These are phyloP conservation scores for Afroboletus lepidellus DNA, from an alignment of 1,284 basidiomycete genomes.

Conservation along the genomic window DNA sequence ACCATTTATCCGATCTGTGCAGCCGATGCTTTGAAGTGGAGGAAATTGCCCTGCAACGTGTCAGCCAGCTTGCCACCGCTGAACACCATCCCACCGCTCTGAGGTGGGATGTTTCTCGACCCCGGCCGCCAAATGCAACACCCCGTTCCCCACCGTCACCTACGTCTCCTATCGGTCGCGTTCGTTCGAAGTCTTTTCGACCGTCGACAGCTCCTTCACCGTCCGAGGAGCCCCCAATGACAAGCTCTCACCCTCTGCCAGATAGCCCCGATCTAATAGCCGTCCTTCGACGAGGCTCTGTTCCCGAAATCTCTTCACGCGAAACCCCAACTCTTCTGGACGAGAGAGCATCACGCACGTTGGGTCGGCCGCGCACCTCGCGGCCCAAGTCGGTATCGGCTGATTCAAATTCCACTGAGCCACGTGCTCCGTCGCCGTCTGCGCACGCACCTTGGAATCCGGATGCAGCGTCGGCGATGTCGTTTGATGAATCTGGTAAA, in stretches of 20 bases:
- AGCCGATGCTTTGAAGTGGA: constrained; percentile 31
- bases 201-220: constrained; percentile 15
- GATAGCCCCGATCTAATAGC: constrained; percentile 1
- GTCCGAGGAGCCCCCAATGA: constrained; percentile 3
- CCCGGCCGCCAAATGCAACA: background rate
- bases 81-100: constrained; percentile 13
- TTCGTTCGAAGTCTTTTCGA: constrained; percentile 9
- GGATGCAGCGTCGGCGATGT: constrained; percentile 4
- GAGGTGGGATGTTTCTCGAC: constrained; percentile 20
- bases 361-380: constrained; percentile 22
- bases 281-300: constrained; percentile 31
- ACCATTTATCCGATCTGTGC: constrained; percentile 29
- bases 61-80: constrained; percentile 23
- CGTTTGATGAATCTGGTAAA: constrained; percentile 27
- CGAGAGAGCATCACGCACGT: constrained; percentile 17
- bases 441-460: constrained; percentile 1
- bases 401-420: constrained; percentile 28
- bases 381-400: constrained; percentile 35
- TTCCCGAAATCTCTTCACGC: constrained; percentile 27
- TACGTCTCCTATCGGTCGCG: constrained; percentile 17
- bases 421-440: constrained; percentile 6
- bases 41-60: constrained; percentile 28
- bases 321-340: constrained; percentile 14
- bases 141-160: constrained; percentile 20
- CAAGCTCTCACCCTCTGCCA: background rate